Percentiles rank a stretch among this genome's conserved stretches.
These are phyloP conservation scores for Neofusicoccum umdonicola DNA, from an alignment of 2,329 filamentous ascomycete species.

Conservation along the genomic window DNA sequence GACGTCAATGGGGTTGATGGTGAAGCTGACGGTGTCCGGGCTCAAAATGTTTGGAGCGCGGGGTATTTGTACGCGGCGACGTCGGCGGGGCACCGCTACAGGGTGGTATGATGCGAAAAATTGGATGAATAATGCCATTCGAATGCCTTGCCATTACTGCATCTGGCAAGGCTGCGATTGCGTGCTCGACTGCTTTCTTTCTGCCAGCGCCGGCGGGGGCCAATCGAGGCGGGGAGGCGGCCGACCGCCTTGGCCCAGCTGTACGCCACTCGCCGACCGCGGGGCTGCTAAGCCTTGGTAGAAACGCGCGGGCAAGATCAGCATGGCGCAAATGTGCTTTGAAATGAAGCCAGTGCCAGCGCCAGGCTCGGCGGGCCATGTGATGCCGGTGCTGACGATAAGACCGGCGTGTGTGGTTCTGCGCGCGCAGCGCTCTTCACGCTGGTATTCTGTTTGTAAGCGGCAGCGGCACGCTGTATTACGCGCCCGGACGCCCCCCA, in stretches of 20 bases:
- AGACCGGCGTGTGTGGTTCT: too few relatives aligned
- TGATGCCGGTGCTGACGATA: neutral
- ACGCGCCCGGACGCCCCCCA: too few relatives aligned
- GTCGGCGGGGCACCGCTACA: neutral
- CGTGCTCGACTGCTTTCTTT: constrained; percentile 4
- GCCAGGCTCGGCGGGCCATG: neutral
- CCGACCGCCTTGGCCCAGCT: neutral
- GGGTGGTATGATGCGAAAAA: constrained; percentile 16
- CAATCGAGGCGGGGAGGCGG: neutral
- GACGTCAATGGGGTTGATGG: neutral
- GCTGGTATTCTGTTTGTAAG: neutral
- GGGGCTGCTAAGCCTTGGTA: constrained; percentile 7
- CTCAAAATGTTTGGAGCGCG: neutral
- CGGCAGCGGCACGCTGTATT: neutral
- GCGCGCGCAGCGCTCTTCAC: too few relatives aligned
- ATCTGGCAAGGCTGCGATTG: constrained; percentile 7
- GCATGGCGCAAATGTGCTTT: constrained; percentile 2
- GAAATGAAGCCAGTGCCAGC: neutral
- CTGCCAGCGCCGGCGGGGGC: neutral
- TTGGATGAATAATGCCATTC: constrained; percentile 16
- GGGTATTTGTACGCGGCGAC: constrained; percentile 14
- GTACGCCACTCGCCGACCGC: neutral
- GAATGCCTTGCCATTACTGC: neutral
- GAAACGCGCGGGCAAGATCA: neutral
- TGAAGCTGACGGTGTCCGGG: neutral